phyloP scores from a whole-genome alignment of 345 rosid species.

The Citrus inodora region DNA sequence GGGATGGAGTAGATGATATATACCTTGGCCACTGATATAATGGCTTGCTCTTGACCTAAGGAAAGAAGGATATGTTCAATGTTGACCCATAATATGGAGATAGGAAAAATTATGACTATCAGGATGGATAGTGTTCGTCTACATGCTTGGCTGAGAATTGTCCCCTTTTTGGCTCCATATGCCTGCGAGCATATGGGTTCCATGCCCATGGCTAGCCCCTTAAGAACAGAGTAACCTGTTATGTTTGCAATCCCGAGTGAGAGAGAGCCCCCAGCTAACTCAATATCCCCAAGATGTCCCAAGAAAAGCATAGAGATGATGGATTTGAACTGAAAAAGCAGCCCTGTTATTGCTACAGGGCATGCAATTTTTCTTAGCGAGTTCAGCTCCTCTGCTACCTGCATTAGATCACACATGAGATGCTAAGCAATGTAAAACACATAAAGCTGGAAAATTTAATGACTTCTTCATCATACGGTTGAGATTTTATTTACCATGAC shows the following conservation, averaged over 20 bases:
- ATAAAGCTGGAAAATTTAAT: conserved; percentile 7
- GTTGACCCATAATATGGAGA: conserved; percentile 28
- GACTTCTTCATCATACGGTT: neutral
- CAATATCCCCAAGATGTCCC: conserved; percentile 27
- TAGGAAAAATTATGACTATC: conserved; percentile 21
- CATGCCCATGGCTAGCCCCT: conserved; percentile 40
- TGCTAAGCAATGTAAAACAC: neutral
- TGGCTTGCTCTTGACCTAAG: conserved; percentile 23
- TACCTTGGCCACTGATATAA: conserved; percentile 21
- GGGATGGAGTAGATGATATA: conserved; percentile 34
- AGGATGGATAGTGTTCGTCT: conserved; percentile 23
- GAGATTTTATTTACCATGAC: conserved; percentile 5
- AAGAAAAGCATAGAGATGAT: conserved; percentile 32
- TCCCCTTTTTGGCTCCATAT: conserved; percentile 27
- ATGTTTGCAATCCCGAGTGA: conserved; percentile 34
- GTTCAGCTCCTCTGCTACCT: conserved; percentile 23
- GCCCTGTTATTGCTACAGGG: conserved; percentile 15
- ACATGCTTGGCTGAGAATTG: conserved; percentile 25
- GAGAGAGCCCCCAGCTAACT: conserved; percentile 33
- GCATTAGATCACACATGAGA: conserved; percentile 8
- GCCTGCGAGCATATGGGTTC: conserved; percentile 42
- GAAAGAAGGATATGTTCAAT: conserved; percentile 25
- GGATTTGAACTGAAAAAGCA: conserved; percentile 24
- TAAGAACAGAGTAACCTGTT: conserved; percentile 33
- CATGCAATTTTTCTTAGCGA: conserved; percentile 22